phyloP scores from a whole-genome alignment of 1,284 basidiomycete genomes.

The Crucibulum cyathiforme region DNA sequence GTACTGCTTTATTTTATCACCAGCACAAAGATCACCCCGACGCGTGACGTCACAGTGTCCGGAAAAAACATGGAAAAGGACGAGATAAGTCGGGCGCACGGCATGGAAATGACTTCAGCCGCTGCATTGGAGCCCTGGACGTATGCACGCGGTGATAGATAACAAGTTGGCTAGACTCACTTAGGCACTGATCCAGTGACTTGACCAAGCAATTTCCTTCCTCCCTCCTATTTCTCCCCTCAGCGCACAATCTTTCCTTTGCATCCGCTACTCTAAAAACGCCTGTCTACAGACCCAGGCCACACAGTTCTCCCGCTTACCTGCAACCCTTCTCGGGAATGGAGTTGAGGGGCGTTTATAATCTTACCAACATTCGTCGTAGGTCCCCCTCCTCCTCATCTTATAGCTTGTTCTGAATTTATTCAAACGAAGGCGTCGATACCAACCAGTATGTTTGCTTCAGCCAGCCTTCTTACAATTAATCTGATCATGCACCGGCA shows the following conservation, averaged over 20 bases:
- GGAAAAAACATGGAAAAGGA: not conserved
- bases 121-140: not conserved
- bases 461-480: not conserved
- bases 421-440: not conserved
- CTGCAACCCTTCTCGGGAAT: not conserved
- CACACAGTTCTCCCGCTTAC: too few species aligned
- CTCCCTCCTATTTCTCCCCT: not conserved
- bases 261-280: not conserved
- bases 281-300: not conserved
- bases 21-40: not conserved
- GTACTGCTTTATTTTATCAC: too few species aligned
- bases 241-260: not conserved
- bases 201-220: not conserved
- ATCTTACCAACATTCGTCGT: conserved; percentile 3
- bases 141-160: not conserved
- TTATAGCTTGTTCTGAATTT: not conserved
- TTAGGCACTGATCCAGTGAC: not conserved
- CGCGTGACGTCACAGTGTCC: not conserved
- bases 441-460: not conserved
- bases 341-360: not conserved
- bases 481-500: conserved; percentile 12
- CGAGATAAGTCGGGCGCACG: not conserved
- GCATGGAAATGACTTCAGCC: not conserved
- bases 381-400: not conserved
- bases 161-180: not conserved